phyloP scores from a whole-genome alignment of 129 eudicot species.

The Tanacetum coccineum region DNA sequence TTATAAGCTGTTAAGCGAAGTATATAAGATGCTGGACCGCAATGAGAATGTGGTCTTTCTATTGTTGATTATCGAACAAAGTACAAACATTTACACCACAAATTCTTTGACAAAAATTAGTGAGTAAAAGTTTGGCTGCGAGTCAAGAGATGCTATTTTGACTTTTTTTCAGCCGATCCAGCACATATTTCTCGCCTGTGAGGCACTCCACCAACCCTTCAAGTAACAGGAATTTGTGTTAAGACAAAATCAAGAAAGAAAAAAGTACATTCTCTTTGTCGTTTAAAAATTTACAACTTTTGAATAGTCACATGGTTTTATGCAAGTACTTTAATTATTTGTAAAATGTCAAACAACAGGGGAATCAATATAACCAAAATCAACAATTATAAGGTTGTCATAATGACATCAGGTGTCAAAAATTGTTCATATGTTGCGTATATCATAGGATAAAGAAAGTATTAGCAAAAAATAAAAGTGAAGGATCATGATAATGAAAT shows the following conservation, averaged over 20 bases:
- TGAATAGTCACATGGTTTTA: constrained; percentile 3
- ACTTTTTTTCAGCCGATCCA: constrained; percentile 43
- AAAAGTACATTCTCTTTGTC: neutral
- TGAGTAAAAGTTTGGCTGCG: neutral
- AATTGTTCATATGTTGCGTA: neutral
- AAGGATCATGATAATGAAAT: neutral
- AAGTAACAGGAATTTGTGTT: constrained; percentile 16
- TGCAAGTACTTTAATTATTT: neutral
- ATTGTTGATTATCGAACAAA: neutral
- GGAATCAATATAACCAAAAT: neutral
- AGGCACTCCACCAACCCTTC: constrained; percentile 73
- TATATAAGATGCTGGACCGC: neutral
- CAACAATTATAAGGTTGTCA: neutral
- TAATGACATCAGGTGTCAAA: constrained; percentile 1
- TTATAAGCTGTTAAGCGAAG: neutral
- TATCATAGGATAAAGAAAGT: neutral
- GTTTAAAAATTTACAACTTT: constrained; percentile 8
- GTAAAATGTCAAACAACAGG: constrained; percentile 2
- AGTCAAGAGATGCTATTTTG: constrained; percentile 18
- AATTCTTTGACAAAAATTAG: neutral
- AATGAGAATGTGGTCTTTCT: constrained; percentile 1
- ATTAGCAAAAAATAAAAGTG: constrained; percentile 5
- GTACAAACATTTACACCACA: constrained; percentile 13
- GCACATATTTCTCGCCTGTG: constrained; percentile 61
- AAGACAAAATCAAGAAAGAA: constrained; percentile 19